Conservation (phyloP, 1,139 yeast genomes). For the Candida dubliniensis region DNA sequence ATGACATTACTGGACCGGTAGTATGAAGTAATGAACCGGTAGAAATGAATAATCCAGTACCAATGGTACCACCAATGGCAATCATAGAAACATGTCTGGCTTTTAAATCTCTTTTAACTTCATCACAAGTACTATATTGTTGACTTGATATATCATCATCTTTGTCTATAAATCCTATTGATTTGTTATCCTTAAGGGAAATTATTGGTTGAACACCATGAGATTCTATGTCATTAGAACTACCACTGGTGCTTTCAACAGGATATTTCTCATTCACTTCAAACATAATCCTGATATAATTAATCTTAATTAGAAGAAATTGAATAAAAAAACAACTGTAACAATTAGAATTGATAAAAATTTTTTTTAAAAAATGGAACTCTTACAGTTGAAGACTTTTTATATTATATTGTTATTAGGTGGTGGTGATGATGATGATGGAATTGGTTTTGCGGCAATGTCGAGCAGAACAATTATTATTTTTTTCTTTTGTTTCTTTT, state of each 20-base stretch:
- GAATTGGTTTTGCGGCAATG: too few species aligned
- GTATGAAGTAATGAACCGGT: constrained; percentile 51
- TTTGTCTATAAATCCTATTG: constrained; percentile 6
- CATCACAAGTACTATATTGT: constrained; percentile 13
- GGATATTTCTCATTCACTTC: constrained; percentile 1
- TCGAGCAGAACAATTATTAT: too few species aligned
- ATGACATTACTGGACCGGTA: constrained; percentile 74
- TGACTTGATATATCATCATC: constrained; percentile 9
- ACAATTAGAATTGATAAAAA: too few species aligned
- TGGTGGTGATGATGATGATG: too few species aligned
- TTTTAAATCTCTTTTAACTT: constrained; percentile 42
- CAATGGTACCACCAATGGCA: constrained; percentile 64
- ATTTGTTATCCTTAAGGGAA: constrained; percentile 6
- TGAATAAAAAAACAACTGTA: too few species aligned
- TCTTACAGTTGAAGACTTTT: too few species aligned
- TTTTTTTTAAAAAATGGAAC: too few species aligned
- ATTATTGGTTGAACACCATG: not conserved
- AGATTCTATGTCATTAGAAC: not conserved
- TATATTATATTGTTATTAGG: too few species aligned
- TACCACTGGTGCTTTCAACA: not conserved
- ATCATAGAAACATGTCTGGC: constrained; percentile 73
- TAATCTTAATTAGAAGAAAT: too few species aligned
- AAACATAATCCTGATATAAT: too few species aligned
- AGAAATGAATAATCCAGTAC: constrained; percentile 64
- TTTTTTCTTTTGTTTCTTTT: too few species aligned